phyloP scores from a whole-genome alignment of 495 filamentous ascomycete genomes.

The Friedmanniomyces endolithicus region DNA sequence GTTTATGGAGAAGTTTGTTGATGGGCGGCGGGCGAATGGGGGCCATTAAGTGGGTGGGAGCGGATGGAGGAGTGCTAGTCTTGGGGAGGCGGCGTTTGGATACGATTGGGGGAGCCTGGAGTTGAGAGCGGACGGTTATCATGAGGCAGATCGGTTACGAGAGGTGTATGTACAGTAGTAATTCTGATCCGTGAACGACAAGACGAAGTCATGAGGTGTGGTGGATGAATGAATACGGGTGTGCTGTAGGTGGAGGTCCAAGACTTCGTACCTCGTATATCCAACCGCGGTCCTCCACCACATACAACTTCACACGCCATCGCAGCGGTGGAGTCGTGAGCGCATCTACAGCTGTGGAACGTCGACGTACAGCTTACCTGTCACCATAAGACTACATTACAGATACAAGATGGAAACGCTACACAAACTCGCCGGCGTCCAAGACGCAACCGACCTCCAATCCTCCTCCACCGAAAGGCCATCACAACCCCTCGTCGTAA shows the following conservation, averaged over 20 bases:
- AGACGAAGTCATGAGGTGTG: no score
- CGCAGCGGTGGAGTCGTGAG: no score
- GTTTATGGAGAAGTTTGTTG: conserved; percentile 75
- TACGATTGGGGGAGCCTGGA: background rate
- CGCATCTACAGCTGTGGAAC: no score
- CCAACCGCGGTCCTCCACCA: no score
- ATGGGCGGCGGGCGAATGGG: background rate
- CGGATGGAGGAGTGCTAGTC: background rate
- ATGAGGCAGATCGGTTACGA: background rate
- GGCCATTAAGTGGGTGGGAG: background rate
- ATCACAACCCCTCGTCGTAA: background rate
- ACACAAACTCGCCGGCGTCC: conserved; percentile 10
- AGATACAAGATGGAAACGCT: conserved; percentile 4
- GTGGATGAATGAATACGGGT: no score
- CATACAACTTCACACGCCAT: no score
- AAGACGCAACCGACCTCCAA: conserved; percentile 1
- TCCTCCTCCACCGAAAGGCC: conserved; percentile 4
- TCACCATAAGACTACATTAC: no score
- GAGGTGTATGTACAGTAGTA: background rate
- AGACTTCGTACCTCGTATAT: no score
- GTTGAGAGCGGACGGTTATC: background rate
- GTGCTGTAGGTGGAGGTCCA: no score
- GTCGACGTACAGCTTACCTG: no score
- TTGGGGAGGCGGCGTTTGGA: background rate
- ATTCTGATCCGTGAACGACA: background rate